phyloP scores from a whole-genome alignment of 176 grass and related monocot genomes.

The Bolboschoenus planiculmis region DNA sequence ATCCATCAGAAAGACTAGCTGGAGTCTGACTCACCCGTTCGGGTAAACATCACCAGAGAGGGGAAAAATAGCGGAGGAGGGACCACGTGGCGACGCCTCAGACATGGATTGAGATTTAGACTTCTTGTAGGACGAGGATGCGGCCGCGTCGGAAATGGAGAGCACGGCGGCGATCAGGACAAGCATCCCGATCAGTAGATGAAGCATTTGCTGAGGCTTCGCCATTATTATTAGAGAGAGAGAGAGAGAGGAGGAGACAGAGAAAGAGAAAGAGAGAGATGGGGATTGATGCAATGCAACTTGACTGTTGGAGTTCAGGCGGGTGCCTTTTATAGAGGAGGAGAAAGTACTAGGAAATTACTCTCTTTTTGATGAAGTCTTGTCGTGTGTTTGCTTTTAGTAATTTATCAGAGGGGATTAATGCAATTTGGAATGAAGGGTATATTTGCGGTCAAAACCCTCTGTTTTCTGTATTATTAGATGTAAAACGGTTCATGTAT shows the following conservation, averaged over 20 bases:
- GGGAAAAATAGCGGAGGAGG: constrained; percentile 53
- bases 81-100: constrained; percentile 1
- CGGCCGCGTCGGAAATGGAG: neutral
- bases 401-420: neutral
- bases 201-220: constrained; percentile 1
- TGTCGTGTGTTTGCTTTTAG: neutral
- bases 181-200: constrained; percentile 17
- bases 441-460: neutral
- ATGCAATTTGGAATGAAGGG: neutral
- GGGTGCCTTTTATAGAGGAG: constrained; percentile 34
- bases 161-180: neutral
- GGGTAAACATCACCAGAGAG: constrained; percentile 77
- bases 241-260: neutral
- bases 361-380: neutral
- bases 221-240: neutral
- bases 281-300: neutral
- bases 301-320: neutral
- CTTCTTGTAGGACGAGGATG: neutral
- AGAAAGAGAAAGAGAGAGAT: neutral
- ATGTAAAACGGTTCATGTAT: no score
- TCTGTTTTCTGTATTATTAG: neutral
- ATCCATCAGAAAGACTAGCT: neutral
- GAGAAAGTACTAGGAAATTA: constrained; percentile 2
- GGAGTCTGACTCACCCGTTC: constrained; percentile 27
- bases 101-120: constrained; percentile 13